These are phyloP conservation scores for Phytophthora citricola DNA, from an alignment of 352 stramenopile species.

Conservation along the genomic window DNA sequence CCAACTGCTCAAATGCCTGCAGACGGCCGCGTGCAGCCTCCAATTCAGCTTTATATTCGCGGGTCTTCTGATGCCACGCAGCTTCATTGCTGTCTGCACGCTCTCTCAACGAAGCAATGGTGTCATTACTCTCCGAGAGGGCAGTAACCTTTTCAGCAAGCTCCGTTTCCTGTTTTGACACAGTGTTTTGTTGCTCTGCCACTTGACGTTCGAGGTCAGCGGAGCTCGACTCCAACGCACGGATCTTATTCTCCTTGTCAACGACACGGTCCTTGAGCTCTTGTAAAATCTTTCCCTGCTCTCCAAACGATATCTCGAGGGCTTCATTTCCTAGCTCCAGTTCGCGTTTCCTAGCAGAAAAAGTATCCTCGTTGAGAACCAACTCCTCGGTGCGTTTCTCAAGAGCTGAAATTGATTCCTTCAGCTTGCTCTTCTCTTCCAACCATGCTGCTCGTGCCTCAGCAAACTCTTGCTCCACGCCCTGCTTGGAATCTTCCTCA, in stretches of 20 bases:
- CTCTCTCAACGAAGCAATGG: constrained; percentile 34
- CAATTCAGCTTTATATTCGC: constrained; percentile 39
- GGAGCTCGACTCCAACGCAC: constrained; percentile 18
- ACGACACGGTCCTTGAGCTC: constrained; percentile 20
- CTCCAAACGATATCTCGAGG: constrained; percentile 15
- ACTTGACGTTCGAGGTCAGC: constrained; percentile 28
- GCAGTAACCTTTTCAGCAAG: constrained; percentile 18
- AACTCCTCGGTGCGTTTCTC: constrained; percentile 32
- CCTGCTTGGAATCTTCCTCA: constrained; percentile 39
- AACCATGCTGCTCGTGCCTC: constrained; percentile 25
- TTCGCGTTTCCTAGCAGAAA: constrained; percentile 24
- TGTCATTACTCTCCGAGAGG: constrained; percentile 23
- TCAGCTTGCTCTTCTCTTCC: constrained; percentile 29
- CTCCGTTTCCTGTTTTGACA: constrained; percentile 23
- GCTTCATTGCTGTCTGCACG: constrained; percentile 23
- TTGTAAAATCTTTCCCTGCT: constrained; percentile 25
- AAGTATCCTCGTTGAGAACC: neutral
- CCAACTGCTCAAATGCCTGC: constrained; percentile 43
- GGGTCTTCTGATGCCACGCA: constrained; percentile 21
- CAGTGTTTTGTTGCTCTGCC: constrained; percentile 15
- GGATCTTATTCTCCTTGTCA: constrained; percentile 29
- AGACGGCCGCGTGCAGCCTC: constrained; percentile 30
- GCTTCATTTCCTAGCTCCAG: constrained; percentile 29
- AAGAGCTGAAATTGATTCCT: constrained; percentile 25
- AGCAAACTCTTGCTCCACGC: constrained; percentile 27